These are phyloP conservation scores for Fusarium nisikadoi DNA, from an alignment of 2,329 filamentous ascomycete species.

Conservation along the genomic window DNA sequence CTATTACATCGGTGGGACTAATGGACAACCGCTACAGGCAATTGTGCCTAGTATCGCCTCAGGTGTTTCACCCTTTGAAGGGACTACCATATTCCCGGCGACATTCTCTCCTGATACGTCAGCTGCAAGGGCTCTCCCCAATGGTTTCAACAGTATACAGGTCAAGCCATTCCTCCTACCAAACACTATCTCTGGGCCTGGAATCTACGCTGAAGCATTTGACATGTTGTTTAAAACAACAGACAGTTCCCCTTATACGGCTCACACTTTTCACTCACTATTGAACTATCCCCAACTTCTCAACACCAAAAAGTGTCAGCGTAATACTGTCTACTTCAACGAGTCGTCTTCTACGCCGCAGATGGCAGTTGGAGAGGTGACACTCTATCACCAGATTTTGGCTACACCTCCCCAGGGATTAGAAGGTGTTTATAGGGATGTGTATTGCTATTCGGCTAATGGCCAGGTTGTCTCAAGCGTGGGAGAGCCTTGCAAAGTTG, in stretches of 20 bases:
- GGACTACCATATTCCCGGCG: constrained; percentile 6
- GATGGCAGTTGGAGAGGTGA: constrained; percentile 14
- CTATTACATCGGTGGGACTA: constrained; percentile 10
- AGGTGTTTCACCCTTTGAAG: constrained; percentile 6
- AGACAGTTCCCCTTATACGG: background rate
- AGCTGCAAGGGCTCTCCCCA: background rate
- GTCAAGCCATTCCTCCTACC: constrained; percentile 14
- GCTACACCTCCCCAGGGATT: background rate
- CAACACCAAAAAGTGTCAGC: constrained; percentile 15
- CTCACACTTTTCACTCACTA: constrained; percentile 14
- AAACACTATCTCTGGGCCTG: constrained; percentile 10
- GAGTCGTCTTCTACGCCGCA: background rate
- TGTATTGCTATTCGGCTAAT: constrained; percentile 19
- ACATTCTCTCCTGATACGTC: background rate
- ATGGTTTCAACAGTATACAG: constrained; percentile 1
- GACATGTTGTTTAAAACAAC: constrained; percentile 3
- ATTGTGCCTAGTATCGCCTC: constrained; percentile 9
- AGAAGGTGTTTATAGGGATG: constrained; percentile 6
- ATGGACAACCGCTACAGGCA: background rate
- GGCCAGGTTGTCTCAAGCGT: constrained; percentile 5
- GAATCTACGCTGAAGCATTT: constrained; percentile 15
- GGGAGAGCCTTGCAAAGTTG: background rate
- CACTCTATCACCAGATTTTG: constrained; percentile 11
- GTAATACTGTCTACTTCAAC: constrained; percentile 19
- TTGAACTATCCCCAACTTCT: constrained; percentile 11